A percentile compares a stretch with the other conserved stretches of the same genome.
Evolutionary conservation across 2,329 filamentous ascomycete species (phyloP).

Genomic region (Fusarium napiforme): DNA sequence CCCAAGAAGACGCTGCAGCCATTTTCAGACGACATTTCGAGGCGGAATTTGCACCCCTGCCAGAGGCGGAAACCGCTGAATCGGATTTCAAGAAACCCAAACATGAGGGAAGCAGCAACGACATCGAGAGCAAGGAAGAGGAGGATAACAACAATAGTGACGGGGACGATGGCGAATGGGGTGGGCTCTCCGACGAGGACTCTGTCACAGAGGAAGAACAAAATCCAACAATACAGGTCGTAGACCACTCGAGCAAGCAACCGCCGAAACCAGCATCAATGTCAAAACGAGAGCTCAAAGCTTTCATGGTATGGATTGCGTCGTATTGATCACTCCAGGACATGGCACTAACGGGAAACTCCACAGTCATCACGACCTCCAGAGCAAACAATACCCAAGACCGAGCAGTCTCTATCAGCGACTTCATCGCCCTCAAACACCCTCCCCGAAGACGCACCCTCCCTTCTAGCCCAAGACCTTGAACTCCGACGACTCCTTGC

Average conservation of each 20-base stretch:
- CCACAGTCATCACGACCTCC: slow-evolving; percentile 62
- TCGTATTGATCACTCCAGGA: background rate
- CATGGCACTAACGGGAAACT: slow-evolving; percentile 10
- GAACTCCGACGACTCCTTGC: slow-evolving; percentile 89
- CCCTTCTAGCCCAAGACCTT: slow-evolving; percentile 89
- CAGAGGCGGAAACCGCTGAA: slow-evolving; percentile 43
- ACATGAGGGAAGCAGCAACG: slow-evolving; percentile 40
- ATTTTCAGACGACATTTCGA: slow-evolving; percentile 89
- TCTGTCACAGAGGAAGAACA: slow-evolving; percentile 40
- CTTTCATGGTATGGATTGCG: slow-evolving; percentile 72
- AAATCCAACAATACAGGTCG: slow-evolving; percentile 63
- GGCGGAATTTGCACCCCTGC: slow-evolving; percentile 82
- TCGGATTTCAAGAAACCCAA: slow-evolving; percentile 44
- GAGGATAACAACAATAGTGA: slow-evolving; percentile 40
- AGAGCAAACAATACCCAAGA: slow-evolving; percentile 45
- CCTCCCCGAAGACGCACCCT: slow-evolving; percentile 67
- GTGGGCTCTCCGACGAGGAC: slow-evolving; percentile 44
- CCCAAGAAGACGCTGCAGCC: slow-evolving; percentile 70
- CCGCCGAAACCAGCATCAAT: slow-evolving; percentile 56
- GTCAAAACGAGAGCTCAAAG: slow-evolving; percentile 77
- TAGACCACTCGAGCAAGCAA: slow-evolving; percentile 65
- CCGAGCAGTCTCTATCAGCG: slow-evolving; percentile 31
- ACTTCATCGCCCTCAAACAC: slow-evolving; percentile 47
- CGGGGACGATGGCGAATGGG: slow-evolving; percentile 43
- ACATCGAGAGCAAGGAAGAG: slow-evolving; percentile 51